A percentile compares a stretch with the other conserved stretches of the same genome.
phyloP scores from a whole-genome alignment of 2,329 filamentous ascomycete genomes.

The Amylocarpus encephaloides region DNA sequence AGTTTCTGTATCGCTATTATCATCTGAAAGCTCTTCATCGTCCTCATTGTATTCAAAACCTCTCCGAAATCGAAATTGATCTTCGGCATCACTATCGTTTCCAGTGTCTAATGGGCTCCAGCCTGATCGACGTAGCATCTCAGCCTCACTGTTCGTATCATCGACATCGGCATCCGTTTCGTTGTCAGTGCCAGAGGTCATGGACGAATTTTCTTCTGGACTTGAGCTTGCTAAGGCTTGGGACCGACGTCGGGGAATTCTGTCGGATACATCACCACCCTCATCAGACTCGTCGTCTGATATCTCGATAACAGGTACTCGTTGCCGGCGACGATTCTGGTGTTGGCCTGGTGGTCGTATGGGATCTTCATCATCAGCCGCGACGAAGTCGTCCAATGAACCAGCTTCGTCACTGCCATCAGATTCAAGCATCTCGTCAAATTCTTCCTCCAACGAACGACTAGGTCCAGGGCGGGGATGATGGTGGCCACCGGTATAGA shows the following conservation, averaged over 20 bases:
- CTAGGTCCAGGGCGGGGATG: no score
- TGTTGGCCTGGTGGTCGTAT: slow-evolving; percentile 2
- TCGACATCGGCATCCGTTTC: slow-evolving; percentile 25
- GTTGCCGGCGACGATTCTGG: not conserved
- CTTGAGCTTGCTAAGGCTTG: slow-evolving; percentile 7
- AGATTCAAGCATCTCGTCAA: slow-evolving; percentile 4
- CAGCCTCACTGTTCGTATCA: slow-evolving; percentile 24
- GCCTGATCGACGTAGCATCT: slow-evolving; percentile 22
- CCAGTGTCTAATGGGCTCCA: slow-evolving; percentile 32
- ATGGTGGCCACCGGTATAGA: not conserved
- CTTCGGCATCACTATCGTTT: slow-evolving; percentile 27
- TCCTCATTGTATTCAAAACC: slow-evolving; percentile 10
- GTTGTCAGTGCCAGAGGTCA: slow-evolving; percentile 16
- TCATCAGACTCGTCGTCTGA: slow-evolving; percentile 31
- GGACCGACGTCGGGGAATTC: slow-evolving; percentile 17
- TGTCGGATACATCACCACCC: slow-evolving; percentile 26
- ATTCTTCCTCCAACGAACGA: no score
- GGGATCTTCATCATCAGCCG: slow-evolving; percentile 22
- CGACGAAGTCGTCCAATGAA: slow-evolving; percentile 28
- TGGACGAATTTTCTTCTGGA: slow-evolving; percentile 15
- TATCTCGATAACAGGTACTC: slow-evolving; percentile 13
- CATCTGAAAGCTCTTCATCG: slow-evolving; percentile 14
- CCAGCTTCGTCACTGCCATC: slow-evolving; percentile 23
- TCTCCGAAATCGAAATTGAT: slow-evolving; percentile 5
- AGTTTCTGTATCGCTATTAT: slow-evolving; percentile 27